Base-by-base conservation (phyloP, 1,284 basidiomycete genomes). In the Hemileia vastatrix region DNA sequence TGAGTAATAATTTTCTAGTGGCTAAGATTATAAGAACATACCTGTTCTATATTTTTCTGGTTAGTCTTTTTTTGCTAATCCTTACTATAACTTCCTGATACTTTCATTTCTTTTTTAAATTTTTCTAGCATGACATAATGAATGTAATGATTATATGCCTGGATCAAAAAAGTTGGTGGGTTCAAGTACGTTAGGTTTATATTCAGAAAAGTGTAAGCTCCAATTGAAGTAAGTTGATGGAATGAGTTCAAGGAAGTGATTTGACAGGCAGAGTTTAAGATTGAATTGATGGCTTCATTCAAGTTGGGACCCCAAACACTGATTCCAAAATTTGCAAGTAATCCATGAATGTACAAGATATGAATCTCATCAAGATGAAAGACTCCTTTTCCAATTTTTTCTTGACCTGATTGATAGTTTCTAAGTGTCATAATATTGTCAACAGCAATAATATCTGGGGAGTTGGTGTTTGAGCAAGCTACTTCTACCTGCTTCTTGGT, bases 141-240 rank as follows among this genome's bases (percentile, higher is more conserved):
- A 0, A 59, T 49, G 21, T 48, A 59, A 21, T 59, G 57, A 40
- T 59, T 59, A 36, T 59, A 59, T 4, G 48, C 57, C 18, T 56
- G 54, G 21, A 56, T 56, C 9, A 56, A 18, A 5, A 56, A 21
- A 44, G 8, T 44, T 44, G 43, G 8, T 44, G 43, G 13, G 4
- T 9, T 8, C 1, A 24, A 8, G 1, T 27, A 1, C 13, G 3
- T 19, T 6, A 44, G 54, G 23, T 56, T 31, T n/a, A 56, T 45
- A 15, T 56, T 56, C 1, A 56, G 32, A 31, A 45, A 56, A 4
- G 40, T 21, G 32, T 56, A 56, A 4, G 36, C 54, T 9, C 6
- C 4, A 9, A 15, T 13, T 9, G 54, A 8, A 31, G 32, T 23
- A 31, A 44, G 8, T 44, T 44, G 43, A 9, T 44, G 43, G 19